A percentile compares a stretch with the other conserved stretches of the same genome.
phyloP scores from a whole-genome alignment of 2,329 filamentous ascomycete species.

The Elsinoe batatas region DNA sequence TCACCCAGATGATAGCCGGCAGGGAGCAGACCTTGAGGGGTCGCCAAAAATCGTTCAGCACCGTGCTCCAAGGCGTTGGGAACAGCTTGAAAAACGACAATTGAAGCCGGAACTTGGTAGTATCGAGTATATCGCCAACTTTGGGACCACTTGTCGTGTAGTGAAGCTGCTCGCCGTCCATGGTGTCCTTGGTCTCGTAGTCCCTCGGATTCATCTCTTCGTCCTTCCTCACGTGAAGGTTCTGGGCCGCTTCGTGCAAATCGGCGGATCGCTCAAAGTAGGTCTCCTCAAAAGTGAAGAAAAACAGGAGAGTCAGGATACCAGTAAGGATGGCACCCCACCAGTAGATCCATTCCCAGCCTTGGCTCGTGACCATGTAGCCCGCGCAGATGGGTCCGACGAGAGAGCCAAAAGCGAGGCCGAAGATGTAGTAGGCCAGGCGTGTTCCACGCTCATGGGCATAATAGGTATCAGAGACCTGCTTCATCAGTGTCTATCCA shows the following conservation, averaged over 20 bases:
- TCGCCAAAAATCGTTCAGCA: constrained; percentile 13
- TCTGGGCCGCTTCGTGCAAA: constrained; percentile 8
- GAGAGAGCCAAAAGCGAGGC: constrained; percentile 27
- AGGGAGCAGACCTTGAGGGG: constrained; percentile 11
- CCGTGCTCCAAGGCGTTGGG: constrained; percentile 4
- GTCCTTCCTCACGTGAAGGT: background rate
- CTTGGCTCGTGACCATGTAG: constrained; percentile 31
- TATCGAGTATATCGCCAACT: constrained; percentile 13
- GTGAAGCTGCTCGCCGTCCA: background rate
- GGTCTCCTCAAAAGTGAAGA: constrained; percentile 31
- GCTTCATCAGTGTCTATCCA: background rate
- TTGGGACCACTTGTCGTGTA: background rate
- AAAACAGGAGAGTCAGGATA: constrained; percentile 24
- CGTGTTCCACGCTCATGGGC: constrained; percentile 13
- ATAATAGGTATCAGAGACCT: constrained; percentile 15
- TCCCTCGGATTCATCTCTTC: constrained; percentile 2
- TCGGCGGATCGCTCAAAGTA: constrained; percentile 11
- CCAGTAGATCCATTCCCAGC: constrained; percentile 30
- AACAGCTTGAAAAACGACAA: constrained; percentile 13
- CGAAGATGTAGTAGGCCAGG: constrained; percentile 14
- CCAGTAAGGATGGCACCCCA: constrained; percentile 28
- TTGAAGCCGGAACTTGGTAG: constrained; percentile 12
- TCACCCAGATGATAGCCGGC: constrained; percentile 15
- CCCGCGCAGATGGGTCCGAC: constrained; percentile 31
- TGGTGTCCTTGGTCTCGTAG: background rate